Percentiles rank a stretch among this genome's conserved stretches.
Evolutionary conservation across 257 asterid genomes (phyloP).

Genomic region (Solanum neorickii): DNA sequence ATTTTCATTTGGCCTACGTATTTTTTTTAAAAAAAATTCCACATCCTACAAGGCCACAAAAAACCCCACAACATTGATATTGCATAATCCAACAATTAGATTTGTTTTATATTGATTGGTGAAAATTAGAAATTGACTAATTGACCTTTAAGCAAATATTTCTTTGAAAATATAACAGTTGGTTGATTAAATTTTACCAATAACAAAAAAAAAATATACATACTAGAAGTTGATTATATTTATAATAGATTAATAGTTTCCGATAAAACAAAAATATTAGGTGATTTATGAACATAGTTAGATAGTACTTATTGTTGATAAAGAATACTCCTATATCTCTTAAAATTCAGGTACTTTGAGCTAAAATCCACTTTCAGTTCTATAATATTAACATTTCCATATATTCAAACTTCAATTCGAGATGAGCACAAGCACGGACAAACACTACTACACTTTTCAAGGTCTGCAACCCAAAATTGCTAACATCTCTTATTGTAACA

Average conservation of each 20-base stretch:
- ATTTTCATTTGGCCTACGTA: background rate
- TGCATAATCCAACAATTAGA: background rate
- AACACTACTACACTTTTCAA: background rate
- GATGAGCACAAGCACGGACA: background rate
- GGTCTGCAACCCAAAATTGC: background rate
- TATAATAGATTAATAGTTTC: no score
- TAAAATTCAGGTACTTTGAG: background rate
- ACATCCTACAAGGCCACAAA: background rate
- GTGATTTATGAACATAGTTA: background rate
- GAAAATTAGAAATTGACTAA: background rate
- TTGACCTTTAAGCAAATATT: background rate
- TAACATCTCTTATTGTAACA: background rate
- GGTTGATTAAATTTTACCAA: background rate
- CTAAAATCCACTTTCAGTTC: background rate
- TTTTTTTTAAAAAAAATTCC: background rate
- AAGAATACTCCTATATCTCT: background rate
- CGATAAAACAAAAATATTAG: no score
- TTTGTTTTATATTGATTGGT: background rate
- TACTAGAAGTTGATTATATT: no score
- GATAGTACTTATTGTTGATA: background rate
- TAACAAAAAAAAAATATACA: background rate
- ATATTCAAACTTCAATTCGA: background rate
- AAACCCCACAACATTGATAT: background rate
- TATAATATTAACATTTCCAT: background rate
- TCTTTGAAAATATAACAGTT: background rate